These are phyloP conservation scores for Wakefieldia striispora DNA, from an alignment of 768 basidiomycete species.

Conservation along the genomic window DNA sequence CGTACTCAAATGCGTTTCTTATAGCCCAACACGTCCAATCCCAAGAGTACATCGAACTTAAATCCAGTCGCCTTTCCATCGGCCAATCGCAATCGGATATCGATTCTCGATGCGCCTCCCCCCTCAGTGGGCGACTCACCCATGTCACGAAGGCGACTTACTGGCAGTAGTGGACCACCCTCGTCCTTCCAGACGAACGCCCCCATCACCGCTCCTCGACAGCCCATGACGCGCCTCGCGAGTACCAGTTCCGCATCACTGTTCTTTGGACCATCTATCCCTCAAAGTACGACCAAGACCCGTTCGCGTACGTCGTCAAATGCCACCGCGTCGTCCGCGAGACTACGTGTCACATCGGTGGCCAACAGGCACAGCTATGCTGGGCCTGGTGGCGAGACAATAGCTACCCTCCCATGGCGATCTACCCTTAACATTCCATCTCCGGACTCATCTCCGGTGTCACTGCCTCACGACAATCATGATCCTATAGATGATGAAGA, in stretches of 20 bases:
- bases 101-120: conserved; percentile 36
- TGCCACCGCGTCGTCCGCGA: conserved; percentile 3
- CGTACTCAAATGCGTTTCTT: neutral
- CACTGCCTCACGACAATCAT: conserved; percentile 28
- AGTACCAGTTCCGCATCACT: conserved; percentile 56
- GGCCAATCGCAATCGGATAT: conserved; percentile 38
- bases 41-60: conserved; percentile 13
- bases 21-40: conserved; percentile 18
- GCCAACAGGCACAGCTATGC: conserved; percentile 66
- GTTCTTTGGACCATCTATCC: conserved; percentile 58
- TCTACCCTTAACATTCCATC: conserved; percentile 40
- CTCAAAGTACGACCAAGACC: conserved; percentile 23
- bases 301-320: conserved; percentile 26
- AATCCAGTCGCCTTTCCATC: conserved; percentile 37
- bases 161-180: conserved; percentile 34
- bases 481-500: conserved; percentile 44
- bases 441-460: conserved; percentile 49
- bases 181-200: conserved; percentile 31
- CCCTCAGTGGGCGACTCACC: conserved; percentile 55
- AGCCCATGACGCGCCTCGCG: conserved; percentile 49
- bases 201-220: conserved; percentile 29
- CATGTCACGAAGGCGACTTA: conserved; percentile 51
- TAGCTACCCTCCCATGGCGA: conserved; percentile 35
- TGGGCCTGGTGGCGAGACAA: conserved; percentile 41
- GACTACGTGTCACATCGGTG: conserved; percentile 23